Evolutionary conservation across 495 filamentous ascomycete genomes (phyloP), one percentile per base, ranked within the genome.

Genomic region (Pyronema omphalodes): DNA sequence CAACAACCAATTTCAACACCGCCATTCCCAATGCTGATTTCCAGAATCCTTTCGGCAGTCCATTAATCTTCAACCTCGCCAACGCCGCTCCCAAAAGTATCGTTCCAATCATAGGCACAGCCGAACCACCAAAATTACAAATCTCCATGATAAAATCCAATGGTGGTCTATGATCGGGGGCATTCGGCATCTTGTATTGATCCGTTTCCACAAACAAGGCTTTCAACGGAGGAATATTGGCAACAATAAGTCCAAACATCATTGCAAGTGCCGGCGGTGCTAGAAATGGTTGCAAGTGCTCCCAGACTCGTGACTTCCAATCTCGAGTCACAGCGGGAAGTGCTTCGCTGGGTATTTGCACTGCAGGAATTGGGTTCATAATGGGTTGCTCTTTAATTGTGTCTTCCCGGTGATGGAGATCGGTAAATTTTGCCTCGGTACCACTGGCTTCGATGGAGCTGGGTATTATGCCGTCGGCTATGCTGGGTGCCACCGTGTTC

Each of bases 81-180:
- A 65, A 34, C 4, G 55, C 56, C 6, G 62, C 61, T 8, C 62
- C 62, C 2, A 65, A 44, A 23, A 65, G 33, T 9, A 61, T 7
- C 46, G 65, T 51, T 18, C 62, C 62, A 2, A 65, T 3, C 7
- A 65, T 43, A 2, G 62, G 62, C 5, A 61, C 62, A 0, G 55
- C 33, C 0, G 58, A 57, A 11, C 58, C 62, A 1, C 51, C 55
- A 53, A 65, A 65, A 0, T 4, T 19, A 23, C 58, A 39, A 23
- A 59, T 55, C 18, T 65, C 62, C 62, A 64, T 65, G 1, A 65
- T 43, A 53, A 65, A 58, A 40, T 65, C 61, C 3, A 65, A 39
- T 7, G 58, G 61, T 11, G 62, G 62, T n/a, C 49, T 56, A 12
- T 56, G 23, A 23, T 65, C 61, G 9, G 62, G 62, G 2, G 61